phyloP scores from a whole-genome alignment of 192 early-diverging fungal genomes.

The Gamsiella multidivaricata region DNA sequence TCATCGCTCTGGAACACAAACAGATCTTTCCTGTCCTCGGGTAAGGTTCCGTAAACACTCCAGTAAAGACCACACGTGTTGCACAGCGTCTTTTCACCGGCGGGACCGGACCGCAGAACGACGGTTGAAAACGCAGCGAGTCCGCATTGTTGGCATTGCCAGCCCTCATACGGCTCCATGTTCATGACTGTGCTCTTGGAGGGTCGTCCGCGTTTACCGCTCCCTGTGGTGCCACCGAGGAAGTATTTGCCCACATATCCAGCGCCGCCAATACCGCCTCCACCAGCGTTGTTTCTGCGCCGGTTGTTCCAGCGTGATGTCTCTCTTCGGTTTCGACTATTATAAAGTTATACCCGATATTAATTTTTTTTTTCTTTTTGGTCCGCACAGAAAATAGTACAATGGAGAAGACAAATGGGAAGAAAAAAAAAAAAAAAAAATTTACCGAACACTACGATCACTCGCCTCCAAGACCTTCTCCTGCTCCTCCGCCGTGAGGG shows the following conservation, averaged over 20 bases:
- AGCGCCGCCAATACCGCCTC: too few relatives aligned
- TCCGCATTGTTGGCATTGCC: conserved; percentile 56
- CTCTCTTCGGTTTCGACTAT: conserved; percentile 55
- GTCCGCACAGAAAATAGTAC: neutral
- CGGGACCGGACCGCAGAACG: conserved; percentile 50
- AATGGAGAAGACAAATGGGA: neutral
- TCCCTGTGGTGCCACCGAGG: too few relatives aligned
- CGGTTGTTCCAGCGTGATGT: conserved; percentile 38
- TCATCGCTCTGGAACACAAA: conserved; percentile 17
- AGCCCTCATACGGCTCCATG: conserved; percentile 29
- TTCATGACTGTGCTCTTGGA: too few relatives aligned
- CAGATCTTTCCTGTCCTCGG: conserved; percentile 44
- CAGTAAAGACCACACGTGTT: conserved; percentile 55
- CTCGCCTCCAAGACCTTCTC: conserved; percentile 67
- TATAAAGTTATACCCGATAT: neutral
- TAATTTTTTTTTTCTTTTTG: too few relatives aligned
- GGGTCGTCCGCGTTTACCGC: conserved; percentile 15
- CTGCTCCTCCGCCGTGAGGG: conserved; percentile 66
- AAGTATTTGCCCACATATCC: too few relatives aligned
- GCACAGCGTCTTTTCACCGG: conserved; percentile 55
- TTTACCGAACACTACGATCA: conserved; percentile 68
- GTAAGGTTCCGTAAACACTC: conserved; percentile 39
- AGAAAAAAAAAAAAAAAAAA: conserved; percentile 5
- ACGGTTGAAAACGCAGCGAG: conserved; percentile 43
- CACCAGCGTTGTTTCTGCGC: conserved; percentile 17